Conservation (phyloP, 768 basidiomycete genomes). For the Leccinum disarticulatum region DNA sequence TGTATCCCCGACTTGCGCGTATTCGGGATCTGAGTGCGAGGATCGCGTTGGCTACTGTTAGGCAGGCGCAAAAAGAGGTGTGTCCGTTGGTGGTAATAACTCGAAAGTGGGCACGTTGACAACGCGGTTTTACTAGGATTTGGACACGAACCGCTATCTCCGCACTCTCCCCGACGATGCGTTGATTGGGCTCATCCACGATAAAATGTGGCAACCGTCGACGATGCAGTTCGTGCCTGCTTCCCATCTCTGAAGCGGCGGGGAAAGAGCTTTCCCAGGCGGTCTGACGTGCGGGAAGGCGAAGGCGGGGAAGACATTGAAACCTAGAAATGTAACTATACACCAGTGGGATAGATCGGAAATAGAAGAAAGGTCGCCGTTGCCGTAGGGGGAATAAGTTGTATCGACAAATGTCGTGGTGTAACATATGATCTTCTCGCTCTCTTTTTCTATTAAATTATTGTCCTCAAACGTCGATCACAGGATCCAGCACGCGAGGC, state of each 20-base stretch:
- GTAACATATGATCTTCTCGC: neutral
- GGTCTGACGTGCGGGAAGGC: too few relatives aligned
- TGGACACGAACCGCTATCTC: constrained; percentile 48
- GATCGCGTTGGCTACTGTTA: constrained; percentile 63
- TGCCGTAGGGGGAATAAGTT: neutral
- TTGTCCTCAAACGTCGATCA: constrained; percentile 2
- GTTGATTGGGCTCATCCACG: constrained; percentile 48
- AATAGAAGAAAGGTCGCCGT: too few relatives aligned
- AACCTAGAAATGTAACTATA: neutral
- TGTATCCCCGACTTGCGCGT: constrained; percentile 69
- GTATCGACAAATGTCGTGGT: neutral
- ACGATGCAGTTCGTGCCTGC: neutral
- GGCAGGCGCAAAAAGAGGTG: constrained; percentile 64
- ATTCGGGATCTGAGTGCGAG: constrained; percentile 64
- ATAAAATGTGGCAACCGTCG: constrained; percentile 57
- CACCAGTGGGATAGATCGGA: too few relatives aligned
- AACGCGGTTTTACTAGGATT: constrained; percentile 12
- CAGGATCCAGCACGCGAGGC: constrained; percentile 19
- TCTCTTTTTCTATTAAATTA: too few relatives aligned
- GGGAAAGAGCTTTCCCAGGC: constrained; percentile 4
- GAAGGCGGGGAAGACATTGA: too few relatives aligned
- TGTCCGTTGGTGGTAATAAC: constrained; percentile 16
- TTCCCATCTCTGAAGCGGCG: constrained; percentile 17
- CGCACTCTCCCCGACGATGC: constrained; percentile 48
- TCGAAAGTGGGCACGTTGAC: neutral